Conservation (phyloP, 2,329 filamentous ascomycete genomes). For the Acephala macrosclerotiorum region DNA sequence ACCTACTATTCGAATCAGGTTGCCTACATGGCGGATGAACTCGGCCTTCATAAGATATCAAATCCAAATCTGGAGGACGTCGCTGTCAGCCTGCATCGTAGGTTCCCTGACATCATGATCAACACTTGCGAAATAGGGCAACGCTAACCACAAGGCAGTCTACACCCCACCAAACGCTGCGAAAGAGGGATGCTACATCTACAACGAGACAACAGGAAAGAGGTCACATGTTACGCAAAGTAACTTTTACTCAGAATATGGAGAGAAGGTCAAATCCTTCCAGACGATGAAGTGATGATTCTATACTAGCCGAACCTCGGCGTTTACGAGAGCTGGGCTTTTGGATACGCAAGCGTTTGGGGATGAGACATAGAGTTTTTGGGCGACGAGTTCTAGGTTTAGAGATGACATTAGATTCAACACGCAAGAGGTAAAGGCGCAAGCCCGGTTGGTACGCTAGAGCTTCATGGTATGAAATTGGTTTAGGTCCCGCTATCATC, state of each 20-base stretch:
- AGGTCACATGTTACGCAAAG: conserved; percentile 74
- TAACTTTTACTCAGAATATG: conserved; percentile 74
- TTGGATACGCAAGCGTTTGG: neutral
- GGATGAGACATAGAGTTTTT: neutral
- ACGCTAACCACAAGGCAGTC: conserved; percentile 51
- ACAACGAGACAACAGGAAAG: conserved; percentile 78
- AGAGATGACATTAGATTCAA: neutral
- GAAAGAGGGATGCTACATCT: conserved; percentile 81
- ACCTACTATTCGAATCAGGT: conserved; percentile 76
- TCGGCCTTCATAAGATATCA: conserved; percentile 83
- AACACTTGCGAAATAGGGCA: neutral
- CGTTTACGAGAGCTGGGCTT: neutral
- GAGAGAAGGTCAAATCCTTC: conserved; percentile 35
- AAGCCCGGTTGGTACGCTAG: conserved; percentile 4
- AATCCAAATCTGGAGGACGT: conserved; percentile 76
- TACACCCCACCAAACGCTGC: conserved; percentile 92
- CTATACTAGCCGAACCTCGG: neutral
- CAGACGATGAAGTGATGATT: neutral
- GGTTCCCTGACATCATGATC: conserved; percentile 39
- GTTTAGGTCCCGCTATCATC: conserved; percentile 13
- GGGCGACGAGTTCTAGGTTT: neutral
- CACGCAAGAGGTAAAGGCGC: neutral
- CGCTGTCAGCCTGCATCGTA: conserved; percentile 83
- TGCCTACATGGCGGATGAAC: conserved; percentile 90
- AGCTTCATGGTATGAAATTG: neutral